Evolutionary conservation across 2,329 filamentous ascomycete species (phyloP).

Genomic region (Talaromyces sp.): DNA sequence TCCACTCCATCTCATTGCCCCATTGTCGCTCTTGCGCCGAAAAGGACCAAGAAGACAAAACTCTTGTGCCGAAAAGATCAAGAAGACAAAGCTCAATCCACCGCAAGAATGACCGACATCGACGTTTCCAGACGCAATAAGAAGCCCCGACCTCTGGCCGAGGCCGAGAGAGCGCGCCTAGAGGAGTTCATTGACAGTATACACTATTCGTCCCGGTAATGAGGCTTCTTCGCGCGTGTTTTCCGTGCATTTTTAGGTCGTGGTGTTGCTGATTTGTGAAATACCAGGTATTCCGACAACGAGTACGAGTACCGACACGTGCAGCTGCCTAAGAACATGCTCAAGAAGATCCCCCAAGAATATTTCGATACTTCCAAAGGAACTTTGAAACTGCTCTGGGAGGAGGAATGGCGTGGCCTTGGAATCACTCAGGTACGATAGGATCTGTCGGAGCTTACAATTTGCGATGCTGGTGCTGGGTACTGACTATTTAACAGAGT

Average conservation of each 20-base stretch:
- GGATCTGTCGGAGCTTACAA: background rate
- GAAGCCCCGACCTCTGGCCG: conserved; percentile 74
- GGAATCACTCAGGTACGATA: conserved; percentile 86
- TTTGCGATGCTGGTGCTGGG: background rate
- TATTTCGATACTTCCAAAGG: conserved; percentile 88
- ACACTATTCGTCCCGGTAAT: conserved; percentile 88
- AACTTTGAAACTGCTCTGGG: conserved; percentile 93
- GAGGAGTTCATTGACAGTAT: conserved; percentile 93
- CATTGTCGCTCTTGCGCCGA: background rate
- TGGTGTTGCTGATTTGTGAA: background rate
- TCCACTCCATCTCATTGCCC: background rate
- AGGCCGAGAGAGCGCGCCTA: conserved; percentile 76
- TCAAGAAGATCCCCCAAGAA: conserved; percentile 92
- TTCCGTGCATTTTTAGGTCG: background rate
- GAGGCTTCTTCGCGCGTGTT: conserved; percentile 6
- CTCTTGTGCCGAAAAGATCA: background rate
- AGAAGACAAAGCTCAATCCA: background rate
- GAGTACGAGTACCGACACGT: conserved; percentile 97
- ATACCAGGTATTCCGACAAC: conserved; percentile 78
- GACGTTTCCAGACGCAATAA: conserved; percentile 85
- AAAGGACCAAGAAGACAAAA: background rate
- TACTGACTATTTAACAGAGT: conserved; percentile 59
- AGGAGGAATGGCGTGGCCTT: conserved; percentile 95
- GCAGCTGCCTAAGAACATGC: conserved; percentile 95
- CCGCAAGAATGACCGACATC: conserved; percentile 53